phyloP scores from a whole-genome alignment of 1,284 basidiomycete genomes.

The Marasmius sp. region DNA sequence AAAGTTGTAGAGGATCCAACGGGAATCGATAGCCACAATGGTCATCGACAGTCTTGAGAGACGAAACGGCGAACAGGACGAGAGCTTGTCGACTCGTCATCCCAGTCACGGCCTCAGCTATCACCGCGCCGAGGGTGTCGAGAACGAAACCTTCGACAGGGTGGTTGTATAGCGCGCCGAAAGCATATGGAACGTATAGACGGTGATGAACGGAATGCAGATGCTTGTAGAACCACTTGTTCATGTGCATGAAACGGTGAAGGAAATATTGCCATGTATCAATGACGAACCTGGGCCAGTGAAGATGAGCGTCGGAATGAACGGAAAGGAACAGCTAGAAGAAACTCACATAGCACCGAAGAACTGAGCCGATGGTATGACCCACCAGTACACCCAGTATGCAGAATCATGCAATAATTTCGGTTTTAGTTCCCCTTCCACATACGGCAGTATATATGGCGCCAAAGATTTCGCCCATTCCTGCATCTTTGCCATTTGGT shows the following conservation, averaged over 20 bases:
- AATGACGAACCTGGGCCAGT: constrained; percentile 74
- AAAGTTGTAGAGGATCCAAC: constrained; percentile 85
- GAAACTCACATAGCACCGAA: constrained; percentile 81
- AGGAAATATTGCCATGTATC: constrained; percentile 99
- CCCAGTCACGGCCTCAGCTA: constrained; percentile 71
- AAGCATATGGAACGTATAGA: constrained; percentile 96
- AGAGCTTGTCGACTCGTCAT: constrained; percentile 87
- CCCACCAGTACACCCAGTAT: constrained; percentile 93
- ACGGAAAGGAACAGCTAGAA: background rate
- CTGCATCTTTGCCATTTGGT: constrained; percentile 56
- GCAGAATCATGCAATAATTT: constrained; percentile 53
- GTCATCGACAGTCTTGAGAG: constrained; percentile 96
- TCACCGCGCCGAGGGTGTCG: constrained; percentile 80
- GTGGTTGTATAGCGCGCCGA: constrained; percentile 97
- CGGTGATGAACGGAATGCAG: constrained; percentile 96
- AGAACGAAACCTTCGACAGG: constrained; percentile 93
- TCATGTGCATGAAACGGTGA: constrained; percentile 90
- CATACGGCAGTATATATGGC: constrained; percentile 39
- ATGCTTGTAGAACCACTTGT: constrained; percentile 88
- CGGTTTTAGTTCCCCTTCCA: constrained; percentile 30
- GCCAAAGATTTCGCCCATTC: constrained; percentile 42
- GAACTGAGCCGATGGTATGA: constrained; percentile 77
- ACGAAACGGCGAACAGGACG: constrained; percentile 82
- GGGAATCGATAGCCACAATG: constrained; percentile 93
- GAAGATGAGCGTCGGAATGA: constrained; percentile 9